Evolutionary conservation across 169 alveolate species (phyloP), one percentile per base, ranked within the genome.

Genomic region (Plasmodium gonderi): DNA sequence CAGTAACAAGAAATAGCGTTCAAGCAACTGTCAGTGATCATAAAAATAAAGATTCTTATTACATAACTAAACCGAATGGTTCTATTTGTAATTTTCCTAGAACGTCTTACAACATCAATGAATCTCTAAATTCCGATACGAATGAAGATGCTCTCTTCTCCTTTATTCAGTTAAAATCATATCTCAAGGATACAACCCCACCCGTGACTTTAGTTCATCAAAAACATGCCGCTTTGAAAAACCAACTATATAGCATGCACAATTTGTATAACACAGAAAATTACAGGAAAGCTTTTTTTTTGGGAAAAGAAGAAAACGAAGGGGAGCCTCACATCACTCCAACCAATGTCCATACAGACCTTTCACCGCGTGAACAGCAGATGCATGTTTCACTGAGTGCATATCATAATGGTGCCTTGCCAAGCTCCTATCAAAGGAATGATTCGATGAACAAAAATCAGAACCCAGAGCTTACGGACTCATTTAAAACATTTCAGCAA

Each of bases 31-130:
- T 87, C 65, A 36, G 54, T 8, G 72, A 75, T 60, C 68, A 76
- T 5, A 40, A 87, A 29, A 76, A 76, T 14, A 36, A 38, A 42
- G 81, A 87, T 42, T 87, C 93, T 36, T 87, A 87, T 45, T 87
- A 87, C 79, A 40, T 87, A 40, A 54, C 93, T 14, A 87, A 87
- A 76, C 93, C 93, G 2, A 87, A 60, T 45, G 93, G 93, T 9
- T 12, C 54, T 5, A 12, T 74, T 20, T 87, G 93, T 42, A 87
- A 76, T 67, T 87, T 60, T 67, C 93, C 93, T n/a, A 87, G 76
- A 42, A 76, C 87, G 12, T 87, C 85, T 6, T 79, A 60, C 47
- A 74, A 87, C 40, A 76, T 54, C 17, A 87, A 76, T 17, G 42
- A 76, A 79, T 60, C 90, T 1, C 29, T 87, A 87, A 64, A 65